Evolutionary conservation across 2,329 filamentous ascomycete species (phyloP), one percentile per base, ranked within the genome.

Genomic region (Phaeoacremonium minimum): DNA sequence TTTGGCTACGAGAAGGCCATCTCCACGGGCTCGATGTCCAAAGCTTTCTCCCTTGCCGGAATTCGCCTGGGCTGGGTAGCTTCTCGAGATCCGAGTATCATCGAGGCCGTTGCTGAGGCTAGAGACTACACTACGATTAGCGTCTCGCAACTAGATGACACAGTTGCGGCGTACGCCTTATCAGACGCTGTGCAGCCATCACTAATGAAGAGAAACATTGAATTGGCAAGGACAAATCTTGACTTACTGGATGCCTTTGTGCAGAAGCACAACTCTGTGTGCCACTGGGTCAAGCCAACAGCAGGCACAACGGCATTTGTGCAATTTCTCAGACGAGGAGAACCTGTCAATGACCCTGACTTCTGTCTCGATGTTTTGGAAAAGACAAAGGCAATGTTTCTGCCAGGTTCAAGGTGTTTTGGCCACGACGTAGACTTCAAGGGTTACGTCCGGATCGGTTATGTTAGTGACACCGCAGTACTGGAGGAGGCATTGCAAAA

Each of bases 81-180:
- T 4, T 83, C 81, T 12, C 77, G 77, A 17, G 76, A 79, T 56
- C 53, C 56, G 5, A 61, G 64, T 1, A 69, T 94, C 38, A 72
- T 91, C 36, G 73, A 80, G 34, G 66, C 71, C 12, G 70, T 85
- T 43, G 78, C 82, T 9, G 60, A 66, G 12, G 80, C 81, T 2
- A 71, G 87, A 28, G 83, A 93, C 57, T 94, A 93, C 65, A 94
- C 87, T 4, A 89, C 85, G 17, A 94, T 94, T 50, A 85, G 83
- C 28, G 87, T 94, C 0, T 86, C 85, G n/a, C 79, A 83, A 51
- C 64, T 95, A 6, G 87, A 94, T 55, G 87, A 95, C 55, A 74
- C 77, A 33, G 70, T 95, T 9, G 89, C 87, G 3, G 74, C 77
- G 18, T 91, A 82, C 51, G 88, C 89, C 0, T 64, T 95, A 7